phyloP scores from a whole-genome alignment of 257 asterid species.

The Ajuga chamaepitys region DNA sequence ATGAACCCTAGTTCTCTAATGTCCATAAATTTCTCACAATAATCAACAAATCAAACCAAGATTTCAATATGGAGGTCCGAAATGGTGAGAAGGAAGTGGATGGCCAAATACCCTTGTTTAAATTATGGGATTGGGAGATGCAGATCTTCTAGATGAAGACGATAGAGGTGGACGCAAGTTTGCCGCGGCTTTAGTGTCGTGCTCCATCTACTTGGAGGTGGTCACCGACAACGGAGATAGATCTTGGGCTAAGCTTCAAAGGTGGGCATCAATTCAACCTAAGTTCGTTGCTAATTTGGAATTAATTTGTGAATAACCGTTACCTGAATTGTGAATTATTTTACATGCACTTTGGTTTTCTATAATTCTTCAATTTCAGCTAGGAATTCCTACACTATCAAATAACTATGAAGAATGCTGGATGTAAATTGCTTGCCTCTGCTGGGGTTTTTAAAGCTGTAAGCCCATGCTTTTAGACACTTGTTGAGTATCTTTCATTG shows the following conservation, averaged over 20 bases:
- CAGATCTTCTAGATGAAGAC: slow-evolving; percentile 55
- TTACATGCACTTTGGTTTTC: not conserved
- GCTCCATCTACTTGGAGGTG: slow-evolving; percentile 77
- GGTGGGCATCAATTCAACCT: slow-evolving; percentile 95
- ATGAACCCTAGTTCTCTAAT: too few relatives aligned
- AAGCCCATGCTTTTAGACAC: slow-evolving; percentile 18
- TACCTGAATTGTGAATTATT: slow-evolving; percentile 20
- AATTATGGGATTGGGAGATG: slow-evolving; percentile 72
- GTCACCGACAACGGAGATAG: slow-evolving; percentile 72
- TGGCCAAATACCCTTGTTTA: too few relatives aligned
- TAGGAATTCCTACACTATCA: slow-evolving; percentile 70
- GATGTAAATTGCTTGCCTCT: slow-evolving; percentile 55
- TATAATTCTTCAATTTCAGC: not conserved
- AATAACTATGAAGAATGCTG: slow-evolving; percentile 60
- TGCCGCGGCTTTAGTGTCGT: slow-evolving; percentile 33
- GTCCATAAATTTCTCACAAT: too few relatives aligned
- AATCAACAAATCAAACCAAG: too few relatives aligned
- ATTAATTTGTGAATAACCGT: not conserved
- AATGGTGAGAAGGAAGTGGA: too few relatives aligned
- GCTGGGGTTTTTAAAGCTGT: slow-evolving; percentile 60
- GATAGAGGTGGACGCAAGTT: slow-evolving; percentile 37
- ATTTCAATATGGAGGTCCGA: too few relatives aligned
- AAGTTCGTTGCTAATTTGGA: slow-evolving; percentile 38
- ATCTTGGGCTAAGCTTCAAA: slow-evolving; percentile 92
- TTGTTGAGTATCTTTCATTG: not conserved